Conservation (phyloP, 2,329 filamentous ascomycete genomes). For the Trichoderma sp. region DNA sequence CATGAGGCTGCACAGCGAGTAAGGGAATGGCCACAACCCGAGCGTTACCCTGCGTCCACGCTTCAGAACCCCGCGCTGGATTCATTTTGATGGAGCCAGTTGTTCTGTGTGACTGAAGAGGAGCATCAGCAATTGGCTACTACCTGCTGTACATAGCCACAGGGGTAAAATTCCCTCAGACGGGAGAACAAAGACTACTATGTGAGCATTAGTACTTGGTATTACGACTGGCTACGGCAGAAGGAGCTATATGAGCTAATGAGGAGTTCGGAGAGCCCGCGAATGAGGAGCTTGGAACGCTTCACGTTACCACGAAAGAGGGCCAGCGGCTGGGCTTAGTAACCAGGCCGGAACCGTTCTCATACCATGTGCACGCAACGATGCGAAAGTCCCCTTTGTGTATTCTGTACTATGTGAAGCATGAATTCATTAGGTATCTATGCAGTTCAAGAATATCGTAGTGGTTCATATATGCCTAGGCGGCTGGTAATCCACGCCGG, state of each 20-base stretch:
- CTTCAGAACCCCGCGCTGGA: background rate
- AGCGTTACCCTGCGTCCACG: background rate
- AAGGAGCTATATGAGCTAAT: background rate
- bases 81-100: background rate
- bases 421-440: background rate
- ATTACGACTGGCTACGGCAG: background rate
- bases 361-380: background rate
- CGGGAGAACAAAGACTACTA: background rate
- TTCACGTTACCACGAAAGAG: background rate
- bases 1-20: background rate
- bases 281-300: background rate
- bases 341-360: background rate
- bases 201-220: background rate
- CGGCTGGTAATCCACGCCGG: background rate
- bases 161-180: conserved; percentile 6
- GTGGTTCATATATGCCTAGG: background rate
- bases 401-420: background rate
- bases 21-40: background rate
- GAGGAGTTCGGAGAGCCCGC: background rate
- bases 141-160: background rate
- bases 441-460: background rate
- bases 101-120: background rate
- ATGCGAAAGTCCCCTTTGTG: background rate
- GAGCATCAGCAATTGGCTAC: background rate
- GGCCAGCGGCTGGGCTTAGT: background rate